phyloP scores from a whole-genome alignment of 2,329 filamentous ascomycete species.

The Aspergillus eucalypticola region DNA sequence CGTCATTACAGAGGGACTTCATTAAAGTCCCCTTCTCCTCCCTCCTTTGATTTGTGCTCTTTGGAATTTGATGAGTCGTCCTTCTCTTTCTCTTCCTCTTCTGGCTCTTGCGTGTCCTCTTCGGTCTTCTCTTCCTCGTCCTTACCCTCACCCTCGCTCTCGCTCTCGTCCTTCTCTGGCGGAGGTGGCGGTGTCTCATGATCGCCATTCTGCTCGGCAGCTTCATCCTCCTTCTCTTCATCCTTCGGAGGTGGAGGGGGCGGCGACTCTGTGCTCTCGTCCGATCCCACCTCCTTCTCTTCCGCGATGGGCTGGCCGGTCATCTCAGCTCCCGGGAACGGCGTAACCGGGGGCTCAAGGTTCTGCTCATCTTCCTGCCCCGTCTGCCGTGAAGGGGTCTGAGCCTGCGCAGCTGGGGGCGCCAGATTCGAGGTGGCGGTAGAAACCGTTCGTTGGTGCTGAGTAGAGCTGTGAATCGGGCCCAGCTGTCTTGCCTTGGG shows the following conservation, averaged over 20 bases:
- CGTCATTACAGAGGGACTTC: conserved; percentile 34
- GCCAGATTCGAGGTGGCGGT: conserved; percentile 29
- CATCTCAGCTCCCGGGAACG: conserved; percentile 34
- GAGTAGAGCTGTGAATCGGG: conserved; percentile 35
- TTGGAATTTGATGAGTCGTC: conserved; percentile 20
- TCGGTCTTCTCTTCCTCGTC: conserved; percentile 16
- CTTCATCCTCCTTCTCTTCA: conserved; percentile 23
- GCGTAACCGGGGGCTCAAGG: conserved; percentile 31
- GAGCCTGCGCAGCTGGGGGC: conserved; percentile 11
- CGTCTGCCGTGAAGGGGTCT: conserved; percentile 9
- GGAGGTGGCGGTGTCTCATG: background rate
- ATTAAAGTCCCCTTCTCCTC: conserved; percentile 37
- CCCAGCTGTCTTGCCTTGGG: conserved; percentile 59
- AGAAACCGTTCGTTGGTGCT: conserved; percentile 38
- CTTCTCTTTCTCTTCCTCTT: conserved; percentile 20
- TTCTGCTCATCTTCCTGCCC: conserved; percentile 25
- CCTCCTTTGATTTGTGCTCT: conserved; percentile 34
- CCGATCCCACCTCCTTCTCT: conserved; percentile 29
- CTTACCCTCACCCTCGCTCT: conserved; percentile 12
- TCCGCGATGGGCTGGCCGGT: conserved; percentile 31
- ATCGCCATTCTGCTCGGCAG: conserved; percentile 10
- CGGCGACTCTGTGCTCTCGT: conserved; percentile 26
- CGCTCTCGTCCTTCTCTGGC: conserved; percentile 14
- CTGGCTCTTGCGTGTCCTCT: conserved; percentile 19
- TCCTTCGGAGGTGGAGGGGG: conserved; percentile 35